phyloP scores from a whole-genome alignment of 352 stramenopile species.

The Globisporangium paddicum region DNA sequence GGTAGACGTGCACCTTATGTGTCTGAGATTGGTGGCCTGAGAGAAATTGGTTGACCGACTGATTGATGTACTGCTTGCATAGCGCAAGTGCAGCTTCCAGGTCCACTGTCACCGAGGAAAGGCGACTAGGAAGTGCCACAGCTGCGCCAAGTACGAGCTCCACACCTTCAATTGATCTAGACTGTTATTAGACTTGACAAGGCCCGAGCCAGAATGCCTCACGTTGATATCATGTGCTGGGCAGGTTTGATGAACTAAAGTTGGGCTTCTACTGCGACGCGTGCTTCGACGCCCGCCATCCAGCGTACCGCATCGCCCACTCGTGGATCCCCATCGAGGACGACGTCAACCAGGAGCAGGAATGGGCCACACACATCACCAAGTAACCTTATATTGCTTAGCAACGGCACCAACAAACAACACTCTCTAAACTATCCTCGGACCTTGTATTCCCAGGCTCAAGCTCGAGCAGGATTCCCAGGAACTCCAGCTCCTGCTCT shows the following conservation, averaged over 20 bases:
- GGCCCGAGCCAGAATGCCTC: not conserved
- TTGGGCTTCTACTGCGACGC: slow-evolving; percentile 63
- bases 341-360: slow-evolving; percentile 47
- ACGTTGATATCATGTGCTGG: not conserved
- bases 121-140: slow-evolving; percentile 63
- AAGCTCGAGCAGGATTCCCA: slow-evolving; percentile 61
- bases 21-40: not conserved
- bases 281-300: slow-evolving; percentile 57
- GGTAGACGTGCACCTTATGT: not conserved
- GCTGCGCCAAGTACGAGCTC: slow-evolving; percentile 49
- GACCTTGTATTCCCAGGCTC: slow-evolving; percentile 24
- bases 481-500: slow-evolving; percentile 53
- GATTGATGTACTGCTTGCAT: not conserved
- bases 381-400: slow-evolving; percentile 28
- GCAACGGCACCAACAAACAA: too few species aligned
- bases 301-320: slow-evolving; percentile 46
- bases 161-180: not conserved
- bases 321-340: slow-evolving; percentile 52
- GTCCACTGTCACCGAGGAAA: slow-evolving; percentile 34
- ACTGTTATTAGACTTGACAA: not conserved
- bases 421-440: not conserved
- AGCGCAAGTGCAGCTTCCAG: slow-evolving; percentile 55
- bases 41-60: not conserved
- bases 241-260: slow-evolving; percentile 49
- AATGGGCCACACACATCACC: slow-evolving; percentile 56